phyloP scores from a whole-genome alignment of 1,139 yeast genomes.

The Yamadazyma siamensis region DNA sequence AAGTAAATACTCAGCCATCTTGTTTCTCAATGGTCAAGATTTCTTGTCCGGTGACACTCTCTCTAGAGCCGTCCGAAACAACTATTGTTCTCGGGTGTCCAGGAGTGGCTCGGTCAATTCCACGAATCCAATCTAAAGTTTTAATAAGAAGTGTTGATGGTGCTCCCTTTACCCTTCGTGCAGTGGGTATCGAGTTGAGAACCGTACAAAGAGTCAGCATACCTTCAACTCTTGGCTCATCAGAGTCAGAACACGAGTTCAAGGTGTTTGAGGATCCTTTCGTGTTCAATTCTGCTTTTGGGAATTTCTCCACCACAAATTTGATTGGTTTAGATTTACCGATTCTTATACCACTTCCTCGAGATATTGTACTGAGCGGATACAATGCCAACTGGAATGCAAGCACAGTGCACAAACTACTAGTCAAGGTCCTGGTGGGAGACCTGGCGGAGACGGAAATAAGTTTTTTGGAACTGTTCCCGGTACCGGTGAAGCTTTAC shows the following conservation, averaged over 20 bases:
- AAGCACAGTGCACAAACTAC: slow-evolving; percentile 32
- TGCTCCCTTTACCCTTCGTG: slow-evolving; percentile 33
- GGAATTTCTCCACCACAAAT: slow-evolving; percentile 28
- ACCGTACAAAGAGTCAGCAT: slow-evolving; percentile 37
- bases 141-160: slow-evolving; percentile 39
- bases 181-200: slow-evolving; percentile 36
- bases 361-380: slow-evolving; percentile 48
- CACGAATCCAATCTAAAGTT: slow-evolving; percentile 43
- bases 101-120: slow-evolving; percentile 58
- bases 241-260: slow-evolving; percentile 34
- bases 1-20: too few relatives aligned
- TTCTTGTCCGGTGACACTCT: slow-evolving; percentile 28
- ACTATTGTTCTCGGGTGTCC: slow-evolving; percentile 60
- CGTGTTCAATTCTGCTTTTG: slow-evolving; percentile 35
- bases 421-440: slow-evolving; percentile 35
- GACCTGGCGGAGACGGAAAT: slow-evolving; percentile 29
- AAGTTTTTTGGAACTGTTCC: slow-evolving; percentile 35
- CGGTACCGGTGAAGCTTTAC: slow-evolving; percentile 46
- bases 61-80: slow-evolving; percentile 44
- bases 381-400: slow-evolving; percentile 39
- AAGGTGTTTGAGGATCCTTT: slow-evolving; percentile 35
- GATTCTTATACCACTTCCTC: slow-evolving; percentile 54
- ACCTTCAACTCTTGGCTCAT: slow-evolving; percentile 43
- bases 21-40: slow-evolving; percentile 17
- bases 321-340: slow-evolving; percentile 59